These are phyloP conservation scores for Epichloe bromicola DNA, from an alignment of 2,329 filamentous ascomycete genomes.

Conservation along the genomic window DNA sequence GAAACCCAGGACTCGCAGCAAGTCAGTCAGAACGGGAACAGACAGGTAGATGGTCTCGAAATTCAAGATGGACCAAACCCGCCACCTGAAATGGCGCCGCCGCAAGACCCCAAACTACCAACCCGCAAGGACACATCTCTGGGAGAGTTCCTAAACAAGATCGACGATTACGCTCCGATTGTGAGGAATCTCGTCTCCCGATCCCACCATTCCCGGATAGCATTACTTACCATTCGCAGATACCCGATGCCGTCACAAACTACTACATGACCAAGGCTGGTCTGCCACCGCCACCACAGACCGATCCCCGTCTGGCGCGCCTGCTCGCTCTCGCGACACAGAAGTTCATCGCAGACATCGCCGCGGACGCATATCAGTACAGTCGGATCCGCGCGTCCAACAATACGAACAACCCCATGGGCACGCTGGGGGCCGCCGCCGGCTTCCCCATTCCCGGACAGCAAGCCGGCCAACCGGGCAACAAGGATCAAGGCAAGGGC, in stretches of 20 bases:
- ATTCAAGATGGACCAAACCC: conserved; percentile 8
- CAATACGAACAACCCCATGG: conserved; percentile 83
- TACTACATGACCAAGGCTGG: conserved; percentile 97
- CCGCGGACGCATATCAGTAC: conserved; percentile 96
- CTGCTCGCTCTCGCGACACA: conserved; percentile 95
- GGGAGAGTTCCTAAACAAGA: conserved; percentile 86
- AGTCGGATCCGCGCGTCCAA: conserved; percentile 83
- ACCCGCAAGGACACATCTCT: conserved; percentile 85
- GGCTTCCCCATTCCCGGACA: conserved; percentile 56
- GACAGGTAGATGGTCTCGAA: conserved; percentile 11
- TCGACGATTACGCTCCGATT: conserved; percentile 97
- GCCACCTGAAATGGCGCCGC: conserved; percentile 31
- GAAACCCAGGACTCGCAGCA: conserved; percentile 20
- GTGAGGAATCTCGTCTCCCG: conserved; percentile 37
- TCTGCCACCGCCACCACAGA: conserved; percentile 82
- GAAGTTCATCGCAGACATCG: conserved; percentile 96
- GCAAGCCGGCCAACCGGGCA: conserved; percentile 40
- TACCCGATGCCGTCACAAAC: conserved; percentile 92
- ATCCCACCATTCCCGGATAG: neutral
- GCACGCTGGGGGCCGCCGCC: conserved; percentile 63
- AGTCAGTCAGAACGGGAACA: conserved; percentile 13
- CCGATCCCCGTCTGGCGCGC: conserved; percentile 78
- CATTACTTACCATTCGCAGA: conserved; percentile 38
- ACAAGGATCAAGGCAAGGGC: conserved; percentile 43
- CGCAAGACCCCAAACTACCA: conserved; percentile 50